Percentiles rank a stretch among this genome's conserved stretches.
Evolutionary conservation across 1,284 basidiomycete species (phyloP).

Genomic region (Pseudozyma flocculosa): DNA sequence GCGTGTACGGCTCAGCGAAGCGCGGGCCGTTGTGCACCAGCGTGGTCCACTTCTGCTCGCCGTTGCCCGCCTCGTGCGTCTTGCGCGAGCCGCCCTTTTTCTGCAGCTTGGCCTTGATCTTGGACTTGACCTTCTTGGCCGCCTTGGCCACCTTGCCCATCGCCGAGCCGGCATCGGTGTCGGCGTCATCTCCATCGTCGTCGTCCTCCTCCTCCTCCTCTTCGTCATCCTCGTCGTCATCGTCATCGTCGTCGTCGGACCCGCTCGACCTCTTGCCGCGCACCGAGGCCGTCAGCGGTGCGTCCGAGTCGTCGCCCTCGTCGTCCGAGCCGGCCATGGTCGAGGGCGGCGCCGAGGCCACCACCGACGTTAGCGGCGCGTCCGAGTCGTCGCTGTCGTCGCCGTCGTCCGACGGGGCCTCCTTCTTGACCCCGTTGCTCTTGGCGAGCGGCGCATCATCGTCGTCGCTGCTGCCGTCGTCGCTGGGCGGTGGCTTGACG

Average conservation of each 20-base stretch:
- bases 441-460: neutral
- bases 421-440: neutral
- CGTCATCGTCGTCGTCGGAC: conserved; percentile 28
- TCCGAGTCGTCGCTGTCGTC: conserved; percentile 33
- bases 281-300: conserved; percentile 24
- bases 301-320: conserved; percentile 38
- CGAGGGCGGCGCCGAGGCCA: conserved; percentile 20
- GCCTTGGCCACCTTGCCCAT: too few relatives aligned
- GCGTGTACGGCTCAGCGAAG: conserved; percentile 91
- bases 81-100: neutral
- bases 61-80: conserved; percentile 15
- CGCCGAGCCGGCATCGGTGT: conserved; percentile 60
- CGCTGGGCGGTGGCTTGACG: neutral
- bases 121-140: conserved; percentile 26
- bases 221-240: conserved; percentile 29
- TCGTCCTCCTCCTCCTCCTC: conserved; percentile 28
- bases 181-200: conserved; percentile 29
- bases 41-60: conserved; percentile 75
- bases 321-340: conserved; percentile 9
- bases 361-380: conserved; percentile 26
- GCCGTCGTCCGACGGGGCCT: neutral
- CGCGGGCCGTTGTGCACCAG: conserved; percentile 91
- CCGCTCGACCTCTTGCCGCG: conserved; percentile 24
- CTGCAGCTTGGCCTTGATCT: conserved; percentile 16
- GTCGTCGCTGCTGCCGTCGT: neutral